Conservation (phyloP, 2,329 filamentous ascomycete species). For the Ceratocystis cacaofunesta region DNA sequence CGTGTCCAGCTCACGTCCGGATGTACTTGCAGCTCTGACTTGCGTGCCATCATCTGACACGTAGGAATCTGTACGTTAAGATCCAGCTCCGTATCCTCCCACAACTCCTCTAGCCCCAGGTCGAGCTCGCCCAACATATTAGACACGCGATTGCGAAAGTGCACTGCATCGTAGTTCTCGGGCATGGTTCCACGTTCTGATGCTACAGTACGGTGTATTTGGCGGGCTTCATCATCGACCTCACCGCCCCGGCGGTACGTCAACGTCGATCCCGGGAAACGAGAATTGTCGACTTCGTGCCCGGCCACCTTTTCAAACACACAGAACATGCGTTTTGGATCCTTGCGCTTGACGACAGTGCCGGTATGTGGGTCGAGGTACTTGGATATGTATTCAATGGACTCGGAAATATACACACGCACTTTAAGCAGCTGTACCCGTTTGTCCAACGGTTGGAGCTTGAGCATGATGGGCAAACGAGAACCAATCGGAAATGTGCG, state of each 20-base stretch:
- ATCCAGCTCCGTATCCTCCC: slow-evolving; percentile 85
- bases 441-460: slow-evolving; percentile 81
- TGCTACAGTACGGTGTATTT: slow-evolving; percentile 38
- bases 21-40: slow-evolving; percentile 51
- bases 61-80: slow-evolving; percentile 86
- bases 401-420: slow-evolving; percentile 82
- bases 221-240: slow-evolving; percentile 37
- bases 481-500: slow-evolving; percentile 85
- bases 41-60: slow-evolving; percentile 70
- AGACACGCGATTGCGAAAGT: slow-evolving; percentile 25
- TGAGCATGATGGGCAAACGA: slow-evolving; percentile 85
- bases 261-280: slow-evolving; percentile 22
- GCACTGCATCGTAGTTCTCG: slow-evolving; percentile 21
- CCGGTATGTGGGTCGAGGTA: slow-evolving; percentile 11
- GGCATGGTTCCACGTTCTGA: slow-evolving; percentile 28
- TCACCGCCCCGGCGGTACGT: slow-evolving; percentile 47
- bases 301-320: slow-evolving; percentile 82
- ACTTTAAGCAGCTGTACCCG: slow-evolving; percentile 75
- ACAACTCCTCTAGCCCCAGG: slow-evolving; percentile 52
- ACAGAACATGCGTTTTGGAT: slow-evolving; percentile 69
- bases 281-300: slow-evolving; percentile 57
- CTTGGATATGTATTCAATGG: slow-evolving; percentile 69
- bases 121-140: slow-evolving; percentile 74
- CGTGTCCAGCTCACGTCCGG: slow-evolving; percentile 90
- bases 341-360: slow-evolving; percentile 41